Conservation (phyloP, 1,284 basidiomycete species). For the Cryptococcus sp. region DNA sequence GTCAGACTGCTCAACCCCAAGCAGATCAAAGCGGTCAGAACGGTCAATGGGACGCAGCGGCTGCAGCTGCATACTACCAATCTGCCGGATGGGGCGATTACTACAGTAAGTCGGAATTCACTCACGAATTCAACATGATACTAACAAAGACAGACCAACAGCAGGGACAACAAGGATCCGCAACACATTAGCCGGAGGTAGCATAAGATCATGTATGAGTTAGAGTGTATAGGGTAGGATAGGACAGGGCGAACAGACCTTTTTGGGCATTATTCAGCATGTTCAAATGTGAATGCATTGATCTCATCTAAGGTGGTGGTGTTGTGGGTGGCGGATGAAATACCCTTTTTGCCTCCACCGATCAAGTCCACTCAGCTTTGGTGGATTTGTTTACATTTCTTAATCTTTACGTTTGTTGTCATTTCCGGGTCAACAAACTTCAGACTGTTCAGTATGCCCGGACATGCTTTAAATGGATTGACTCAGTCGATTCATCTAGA, state of each 20-base stretch:
- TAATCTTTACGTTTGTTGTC: not conserved
- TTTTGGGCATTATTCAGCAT: too few relatives aligned
- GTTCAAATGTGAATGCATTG: too few relatives aligned
- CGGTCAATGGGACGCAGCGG: conserved; percentile 34
- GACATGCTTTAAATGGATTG: not conserved
- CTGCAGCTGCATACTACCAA: conserved; percentile 37
- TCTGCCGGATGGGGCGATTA: conserved; percentile 39
- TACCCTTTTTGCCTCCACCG: not conserved
- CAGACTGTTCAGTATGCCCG: not conserved
- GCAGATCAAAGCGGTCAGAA: conserved; percentile 4
- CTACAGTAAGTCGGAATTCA: conserved; percentile 26
- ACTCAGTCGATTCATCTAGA: conserved; percentile 4
- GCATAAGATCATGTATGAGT: too few relatives aligned
- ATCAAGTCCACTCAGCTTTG: not conserved
- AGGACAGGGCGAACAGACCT: too few relatives aligned
- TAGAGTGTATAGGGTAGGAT: too few relatives aligned
- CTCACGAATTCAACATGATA: not conserved
- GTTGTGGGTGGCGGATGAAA: too few relatives aligned
- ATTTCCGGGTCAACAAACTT: not conserved
- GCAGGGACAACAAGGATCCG: not conserved
- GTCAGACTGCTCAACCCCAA: conserved; percentile 14
- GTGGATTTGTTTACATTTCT: not conserved
- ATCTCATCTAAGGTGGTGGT: too few relatives aligned
- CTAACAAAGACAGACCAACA: not conserved
- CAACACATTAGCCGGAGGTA: not conserved